A percentile compares a stretch with the other conserved stretches of the same genome.
phyloP scores from a whole-genome alignment of 2,329 filamentous ascomycete genomes.

The Pseudogymnoascus sp. region DNA sequence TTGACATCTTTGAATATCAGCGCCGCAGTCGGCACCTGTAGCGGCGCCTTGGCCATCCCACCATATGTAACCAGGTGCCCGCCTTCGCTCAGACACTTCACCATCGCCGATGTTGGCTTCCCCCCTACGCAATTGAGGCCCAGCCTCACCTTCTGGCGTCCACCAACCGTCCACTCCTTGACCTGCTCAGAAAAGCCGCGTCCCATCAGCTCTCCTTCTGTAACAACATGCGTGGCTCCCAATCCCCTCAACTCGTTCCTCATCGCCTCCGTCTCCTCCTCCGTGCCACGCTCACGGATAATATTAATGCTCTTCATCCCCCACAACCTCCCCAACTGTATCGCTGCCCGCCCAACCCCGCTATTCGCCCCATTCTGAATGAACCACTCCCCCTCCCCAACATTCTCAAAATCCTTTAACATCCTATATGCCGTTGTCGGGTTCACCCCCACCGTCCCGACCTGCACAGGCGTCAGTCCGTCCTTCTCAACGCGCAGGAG shows the following conservation, averaged over 20 bases:
- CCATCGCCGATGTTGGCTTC: slow-evolving; percentile 68
- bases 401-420: slow-evolving; percentile 65
- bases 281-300: slow-evolving; percentile 61
- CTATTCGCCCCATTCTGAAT: slow-evolving; percentile 96
- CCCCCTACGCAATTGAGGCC: slow-evolving; percentile 93
- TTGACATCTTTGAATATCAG: slow-evolving; percentile 89
- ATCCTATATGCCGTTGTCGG: slow-evolving; percentile 92
- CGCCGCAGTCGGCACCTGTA: slow-evolving; percentile 70
- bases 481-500: slow-evolving; percentile 62
- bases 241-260: slow-evolving; percentile 51
- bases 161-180: slow-evolving; percentile 57
- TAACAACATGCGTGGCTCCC: slow-evolving; percentile 45
- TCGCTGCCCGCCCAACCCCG: slow-evolving; percentile 82
- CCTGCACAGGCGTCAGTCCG: slow-evolving; percentile 66
- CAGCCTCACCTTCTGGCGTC: slow-evolving; percentile 63
- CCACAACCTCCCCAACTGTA: slow-evolving; percentile 80
- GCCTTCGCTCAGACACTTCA: slow-evolving; percentile 60
- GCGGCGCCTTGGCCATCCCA: slow-evolving; percentile 84
- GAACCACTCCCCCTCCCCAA: slow-evolving; percentile 78
- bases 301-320: slow-evolving; percentile 87
- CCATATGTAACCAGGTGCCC: slow-evolving; percentile 87
- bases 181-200: slow-evolving; percentile 38
- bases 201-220: slow-evolving; percentile 40
- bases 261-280: slow-evolving; percentile 55
- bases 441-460: slow-evolving; percentile 84